Conservation (phyloP, 257 asterid species). For the Galeopsis tetrahit region DNA sequence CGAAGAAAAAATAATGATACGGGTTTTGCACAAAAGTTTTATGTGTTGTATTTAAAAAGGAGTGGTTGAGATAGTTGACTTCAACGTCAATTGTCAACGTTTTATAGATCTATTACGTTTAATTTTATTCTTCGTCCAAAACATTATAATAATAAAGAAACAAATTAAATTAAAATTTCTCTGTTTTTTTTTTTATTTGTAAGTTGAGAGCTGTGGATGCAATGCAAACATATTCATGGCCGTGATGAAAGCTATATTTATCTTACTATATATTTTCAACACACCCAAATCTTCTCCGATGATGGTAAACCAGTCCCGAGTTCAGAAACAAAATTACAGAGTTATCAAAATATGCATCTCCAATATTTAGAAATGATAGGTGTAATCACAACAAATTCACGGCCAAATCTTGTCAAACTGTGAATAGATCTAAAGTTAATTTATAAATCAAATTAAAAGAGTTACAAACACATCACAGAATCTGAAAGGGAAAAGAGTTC, state of each 20-base stretch:
- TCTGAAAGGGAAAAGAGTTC: not conserved
- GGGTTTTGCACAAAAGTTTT: not conserved
- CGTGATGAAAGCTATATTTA: not conserved
- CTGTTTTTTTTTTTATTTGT: not conserved
- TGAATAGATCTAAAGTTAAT: too few species aligned
- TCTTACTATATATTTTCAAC: not conserved
- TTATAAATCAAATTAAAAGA: not conserved
- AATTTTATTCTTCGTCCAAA: not conserved
- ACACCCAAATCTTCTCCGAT: not conserved
- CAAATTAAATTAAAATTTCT: not conserved
- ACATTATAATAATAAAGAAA: not conserved
- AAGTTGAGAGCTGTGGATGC: not conserved
- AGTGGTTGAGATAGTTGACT: not conserved
- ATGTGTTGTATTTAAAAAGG: not conserved
- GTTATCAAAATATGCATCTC: not conserved
- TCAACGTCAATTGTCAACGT: not conserved
- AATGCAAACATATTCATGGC: not conserved
- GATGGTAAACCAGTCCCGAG: not conserved
- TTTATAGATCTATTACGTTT: not conserved
- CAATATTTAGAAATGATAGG: not conserved
- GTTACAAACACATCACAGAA: not conserved
- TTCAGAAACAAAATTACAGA: too few species aligned
- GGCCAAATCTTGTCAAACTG: slow-evolving; percentile 1
- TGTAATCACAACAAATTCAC: not conserved
- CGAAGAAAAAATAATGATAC: not conserved